Evolutionary conservation across 331 rosid genomes (phyloP).

Genomic region (Pyracantha coccinea): DNA sequence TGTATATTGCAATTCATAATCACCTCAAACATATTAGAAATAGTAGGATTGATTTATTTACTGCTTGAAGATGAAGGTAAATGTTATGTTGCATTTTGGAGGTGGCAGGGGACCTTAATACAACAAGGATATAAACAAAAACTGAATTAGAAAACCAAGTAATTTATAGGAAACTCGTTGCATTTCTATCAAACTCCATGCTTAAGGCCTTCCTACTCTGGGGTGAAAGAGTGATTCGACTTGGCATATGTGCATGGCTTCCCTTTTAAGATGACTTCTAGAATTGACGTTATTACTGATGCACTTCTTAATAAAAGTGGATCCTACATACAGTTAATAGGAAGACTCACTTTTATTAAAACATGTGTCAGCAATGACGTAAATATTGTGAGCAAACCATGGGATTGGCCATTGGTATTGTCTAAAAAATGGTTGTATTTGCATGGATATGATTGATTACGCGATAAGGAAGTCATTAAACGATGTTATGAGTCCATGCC

Average conservation of each 20-base stretch:
- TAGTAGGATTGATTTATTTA: neutral
- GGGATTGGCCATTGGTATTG: too few relatives aligned
- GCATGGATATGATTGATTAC: neutral
- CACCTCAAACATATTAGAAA: neutral
- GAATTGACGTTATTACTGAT: neutral
- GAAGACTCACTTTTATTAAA: neutral
- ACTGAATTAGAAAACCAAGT: neutral
- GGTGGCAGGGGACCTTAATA: neutral
- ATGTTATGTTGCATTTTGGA: neutral
- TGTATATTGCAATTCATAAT: neutral
- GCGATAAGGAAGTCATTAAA: neutral
- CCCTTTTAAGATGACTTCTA: neutral
- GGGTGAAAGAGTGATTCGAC: neutral
- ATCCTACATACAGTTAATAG: neutral
- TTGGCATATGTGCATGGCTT: neutral
- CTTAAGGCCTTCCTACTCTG: neutral
- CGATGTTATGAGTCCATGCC: neutral
- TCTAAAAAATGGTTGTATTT: too few relatives aligned
- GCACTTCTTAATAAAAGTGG: neutral
- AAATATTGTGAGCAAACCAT: neutral
- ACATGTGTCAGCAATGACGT: neutral
- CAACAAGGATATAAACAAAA: neutral
- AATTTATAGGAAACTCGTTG: neutral
- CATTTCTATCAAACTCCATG: neutral
- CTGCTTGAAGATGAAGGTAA: neutral